Percentiles rank a stretch among this genome's conserved stretches.
Conservation (phyloP, 2,329 filamentous ascomycete species). For the Capronia americana region DNA sequence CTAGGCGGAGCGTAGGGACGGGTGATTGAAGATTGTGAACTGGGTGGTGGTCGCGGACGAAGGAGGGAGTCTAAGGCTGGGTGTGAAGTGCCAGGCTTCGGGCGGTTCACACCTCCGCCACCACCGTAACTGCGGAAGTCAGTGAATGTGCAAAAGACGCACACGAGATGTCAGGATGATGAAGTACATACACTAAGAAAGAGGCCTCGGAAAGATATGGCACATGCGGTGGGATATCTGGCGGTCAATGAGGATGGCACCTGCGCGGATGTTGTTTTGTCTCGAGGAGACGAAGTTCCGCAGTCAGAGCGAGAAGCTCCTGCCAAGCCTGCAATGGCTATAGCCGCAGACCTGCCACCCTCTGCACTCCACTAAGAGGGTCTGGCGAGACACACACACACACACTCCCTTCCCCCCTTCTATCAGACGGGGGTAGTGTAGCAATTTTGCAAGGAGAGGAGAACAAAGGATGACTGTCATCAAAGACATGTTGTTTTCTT, state of each 20-base stretch:
- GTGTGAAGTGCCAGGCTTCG: slow-evolving; percentile 18
- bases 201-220: slow-evolving; percentile 13
- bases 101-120: slow-evolving; percentile 31
- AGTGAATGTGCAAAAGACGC: slow-evolving; percentile 16
- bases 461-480: not conserved
- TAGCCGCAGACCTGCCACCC: slow-evolving; percentile 19
- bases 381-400: not conserved
- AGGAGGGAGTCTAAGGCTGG: slow-evolving; percentile 4
- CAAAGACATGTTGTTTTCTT: not conserved
- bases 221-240: slow-evolving; percentile 20
- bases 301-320: slow-evolving; percentile 15
- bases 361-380: slow-evolving; percentile 2
- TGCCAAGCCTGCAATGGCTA: slow-evolving; percentile 21
- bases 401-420: not conserved
- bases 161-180: not conserved
- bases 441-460: not conserved
- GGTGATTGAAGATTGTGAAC: slow-evolving; percentile 2
- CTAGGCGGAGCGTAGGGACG: not conserved
- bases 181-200: slow-evolving; percentile 18
- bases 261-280: slow-evolving; percentile 17
- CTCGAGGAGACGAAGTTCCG: slow-evolving; percentile 15
- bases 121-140: slow-evolving; percentile 28
- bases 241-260: slow-evolving; percentile 20
- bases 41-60: not conserved
- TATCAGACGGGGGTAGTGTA: not conserved